Base-by-base conservation (phyloP, 2,329 filamentous ascomycete genomes). In the Pyrenochaeta sp. region DNA sequence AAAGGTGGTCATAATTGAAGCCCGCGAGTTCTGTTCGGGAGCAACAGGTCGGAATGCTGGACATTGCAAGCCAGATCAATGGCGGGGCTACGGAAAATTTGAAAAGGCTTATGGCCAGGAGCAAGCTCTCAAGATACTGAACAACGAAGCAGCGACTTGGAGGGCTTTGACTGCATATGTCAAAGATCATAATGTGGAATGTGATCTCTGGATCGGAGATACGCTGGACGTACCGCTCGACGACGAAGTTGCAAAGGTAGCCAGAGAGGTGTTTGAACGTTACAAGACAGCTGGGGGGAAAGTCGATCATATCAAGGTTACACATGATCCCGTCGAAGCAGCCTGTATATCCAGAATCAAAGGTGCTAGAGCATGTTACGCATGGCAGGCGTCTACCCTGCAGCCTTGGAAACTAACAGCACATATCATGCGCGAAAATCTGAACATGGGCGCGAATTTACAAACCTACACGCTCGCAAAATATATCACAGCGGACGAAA, bases 41-140 rank as follows among this genome's bases (percentile, higher is more conserved):
- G 68, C 68, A 4, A 72, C 67, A 18, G 67, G 68, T 5, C 58
- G 67, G 1, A 71, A 71, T 46, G 69, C 64, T 4, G 66, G 67
- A 1, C 64, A 69, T 32, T 69, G 60, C 37, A 69, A 69, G 40
- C 64, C 66, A 32, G 64, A 67, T 35, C 64, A 71, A 39, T 69
- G 66, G 65, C 60, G 65, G 2, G 52, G 58, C 9, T 71, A 62
- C 33, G 61, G 41, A 5, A 69, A 67, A 17, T 67, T 62, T 36
- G 65, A 68, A 33, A 63, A 67, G n/a, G 64, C 60, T 7, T 67
- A 62, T 33, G 66, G 66, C 7, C 48, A 57, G 20, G 60, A 66
- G 31, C 68, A 69, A 33, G 64, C 65, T n/a, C 44, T 66, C 30
- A 68, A 66, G 45, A 66, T 69, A 14, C 40, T 65, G 54, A 36